Conservation (phyloP, 345 rosid species). For the Arabidopsis thaliana region DNA sequence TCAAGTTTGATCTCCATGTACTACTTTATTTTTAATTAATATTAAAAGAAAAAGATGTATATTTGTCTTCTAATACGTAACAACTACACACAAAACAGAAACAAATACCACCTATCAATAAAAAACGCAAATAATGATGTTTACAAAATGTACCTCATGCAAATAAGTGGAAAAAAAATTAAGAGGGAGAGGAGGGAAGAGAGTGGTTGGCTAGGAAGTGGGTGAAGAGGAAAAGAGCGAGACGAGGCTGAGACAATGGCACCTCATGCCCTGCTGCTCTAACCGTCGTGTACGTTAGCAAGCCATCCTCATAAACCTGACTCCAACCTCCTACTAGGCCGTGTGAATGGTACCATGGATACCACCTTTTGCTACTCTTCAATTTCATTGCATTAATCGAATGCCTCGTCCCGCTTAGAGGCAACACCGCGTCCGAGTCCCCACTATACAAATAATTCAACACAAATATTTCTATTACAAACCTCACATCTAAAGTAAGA, state of each 20-base stretch:
- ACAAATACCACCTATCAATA: conserved; percentile 8
- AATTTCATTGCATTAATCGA: conserved; percentile 83
- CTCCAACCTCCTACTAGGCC: conserved; percentile 92
- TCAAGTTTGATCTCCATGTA: conserved; percentile 30
- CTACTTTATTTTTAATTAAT: background rate
- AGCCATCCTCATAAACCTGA: conserved; percentile 59
- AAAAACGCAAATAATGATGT: background rate
- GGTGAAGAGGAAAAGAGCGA: conserved; percentile 57
- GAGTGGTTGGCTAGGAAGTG: conserved; percentile 45
- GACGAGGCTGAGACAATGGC: conserved; percentile 61
- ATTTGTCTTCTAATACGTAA: conserved; percentile 7
- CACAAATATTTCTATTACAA: conserved; percentile 1
- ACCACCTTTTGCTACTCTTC: conserved; percentile 74
- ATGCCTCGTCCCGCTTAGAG: conserved; percentile 87
- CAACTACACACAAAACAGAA: conserved; percentile 15
- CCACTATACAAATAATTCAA: conserved; percentile 61
- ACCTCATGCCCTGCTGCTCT: conserved; percentile 79
- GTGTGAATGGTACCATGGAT: conserved; percentile 73
- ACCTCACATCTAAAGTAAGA: background rate
- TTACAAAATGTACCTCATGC: conserved; percentile 11
- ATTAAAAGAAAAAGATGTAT: conserved; percentile 2
- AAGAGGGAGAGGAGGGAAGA: conserved; percentile 42
- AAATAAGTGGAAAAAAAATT: background rate
- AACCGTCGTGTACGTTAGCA: conserved; percentile 63
- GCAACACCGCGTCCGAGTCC: conserved; percentile 88